Evolutionary conservation across 768 basidiomycete species (phyloP), one percentile per base, ranked within the genome.

Genomic region (Postia placenta): DNA sequence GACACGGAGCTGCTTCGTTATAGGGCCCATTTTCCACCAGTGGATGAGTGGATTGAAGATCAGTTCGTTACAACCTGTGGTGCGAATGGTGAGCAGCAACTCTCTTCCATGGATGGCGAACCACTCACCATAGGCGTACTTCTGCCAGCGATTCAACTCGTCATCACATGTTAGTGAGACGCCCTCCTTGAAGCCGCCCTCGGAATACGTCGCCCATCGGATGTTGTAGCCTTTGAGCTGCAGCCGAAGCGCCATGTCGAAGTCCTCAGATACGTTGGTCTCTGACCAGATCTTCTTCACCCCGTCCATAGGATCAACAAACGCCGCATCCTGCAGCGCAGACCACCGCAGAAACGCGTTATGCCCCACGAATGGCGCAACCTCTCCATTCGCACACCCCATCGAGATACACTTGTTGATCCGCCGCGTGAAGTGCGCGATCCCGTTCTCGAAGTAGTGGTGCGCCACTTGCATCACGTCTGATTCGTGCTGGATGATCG

Each of bases 121-220:
- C 44, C 6, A 58, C 65, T 45, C 59, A 78, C 84, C 87, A 66
- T 87, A 88, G 0, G 85, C 72, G 52, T 89, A 90, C 62, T 93
- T 95, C 53, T 93, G 89, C 92, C 92, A 95, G 2, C 92, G 67
- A 58, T 93, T 93, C 7, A 95, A 69, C 64, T 95, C 92, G 59
- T 95, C 92, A 45, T 92, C 90, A 47, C 82, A 83, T 0, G 92
- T 93, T 14, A 95, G 70, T 0, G 86, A 88, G 17, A 95, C 92
- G 53, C 92, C 92, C 60, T 95, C 92, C 69, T 92, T 87, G 73
- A 93, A 94, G 1, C 80, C 86, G 42, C 89, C 82, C 19, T 86
- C 76, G 1, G 81, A 85, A 64, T 94, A 94, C 0, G 87, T 88
- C 24, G 90, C 85, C 91, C 87, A 85, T 39, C 86, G 82, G 54